Evolutionary conservation across 2,329 filamentous ascomycete species (phyloP), one percentile per base, ranked within the genome.

Genomic region (Alternaria arbusti): DNA sequence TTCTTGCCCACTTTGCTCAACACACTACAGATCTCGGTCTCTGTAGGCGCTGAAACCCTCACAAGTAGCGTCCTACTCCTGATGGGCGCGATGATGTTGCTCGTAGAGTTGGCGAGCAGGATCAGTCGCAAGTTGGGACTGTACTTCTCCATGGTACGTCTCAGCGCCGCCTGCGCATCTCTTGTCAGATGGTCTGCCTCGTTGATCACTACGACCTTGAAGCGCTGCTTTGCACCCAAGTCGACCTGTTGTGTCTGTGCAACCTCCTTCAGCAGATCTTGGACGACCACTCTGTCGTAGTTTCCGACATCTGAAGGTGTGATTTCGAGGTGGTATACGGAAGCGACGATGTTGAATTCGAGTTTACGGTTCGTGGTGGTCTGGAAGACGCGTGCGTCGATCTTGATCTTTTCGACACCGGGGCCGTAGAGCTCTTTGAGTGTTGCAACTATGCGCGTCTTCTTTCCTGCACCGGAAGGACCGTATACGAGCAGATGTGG

Each of bases 201-300:
- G 74, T 99, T 99, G 86, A 99, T 98, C 36, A 99, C 95, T 1
- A 99, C 96, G 1, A 99, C 94, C 83, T 99, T 99, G 87, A 99
- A 99, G 47, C 90, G 88, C 79, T 99, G 96, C 78, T 89, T 92
- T 15, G 96, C 96, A 12, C 89, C 86, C 70, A 96, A 86, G 79
- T 99, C 96, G n/a, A 99, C 96, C 82, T 99, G 96, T 80, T 99
- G 96, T 57, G 96, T 99, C 82, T 99, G 96, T 28, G 96, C 96
- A 6, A 99, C 95, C 81, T 99, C 96, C 81, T 99, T 99, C 52
- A 99, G 84, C 52, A 99, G 84, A 75, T 98, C 96, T 78, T 99
- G 96, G 13, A 99, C 87, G 2, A 99, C 96, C 4, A 99, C 96
- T 58, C 96, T 88, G 81, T 99, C 96, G 76, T 97, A 97, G 80